Base-by-base conservation (phyloP, 257 asterid species). In the Datura wrightii region DNA sequence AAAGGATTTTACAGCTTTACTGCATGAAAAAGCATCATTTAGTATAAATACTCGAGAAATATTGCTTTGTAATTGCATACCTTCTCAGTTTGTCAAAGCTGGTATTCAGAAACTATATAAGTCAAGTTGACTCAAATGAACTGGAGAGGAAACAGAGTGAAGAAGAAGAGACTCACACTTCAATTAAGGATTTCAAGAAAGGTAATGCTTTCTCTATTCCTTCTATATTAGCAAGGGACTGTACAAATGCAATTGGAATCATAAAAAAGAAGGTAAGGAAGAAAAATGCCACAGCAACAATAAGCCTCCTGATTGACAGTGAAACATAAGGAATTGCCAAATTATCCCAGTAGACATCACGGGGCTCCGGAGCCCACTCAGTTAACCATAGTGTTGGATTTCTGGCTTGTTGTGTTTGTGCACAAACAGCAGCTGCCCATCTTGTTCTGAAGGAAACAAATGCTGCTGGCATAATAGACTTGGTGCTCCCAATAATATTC, bases 371-470 rank as follows among this genome's bases (percentile, higher is more conserved):
- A 59, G 98, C 98, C 98, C 98, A 95, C 82, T 92, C 98, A 18
- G 99, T 95, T 82, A 95, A 85, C 99, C 99, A 95, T 85, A 89
- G 16, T 36, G 99, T 95, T 2, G 99, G 99, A 78, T 95, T 92
- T 91, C 95, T 90, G 24, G 97, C 89, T 88, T 93, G 98, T 80
- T 92, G 94, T 69, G 99, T 95, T 89, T 95, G 99, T 41, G 99
- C 99, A 85, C 97, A 92, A 86, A 94, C 98, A 82, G 97, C 98
- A 80, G 99, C 98, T 66, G 92, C 98, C 98, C 99, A 95, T 83
- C 99, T 91, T 79, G 97, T 92, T 91, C 80, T 93, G 86, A 95
- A 95, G 74, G 99, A 95, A 87, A 95, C 99, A 89, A 95, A 95
- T 79, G 98, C 95, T 7, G 94, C 94, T 7, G 96, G 97, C 96